These are phyloP conservation scores for Saccharomycopsis babjevae DNA, from an alignment of 805 yeast species.

Conservation along the genomic window DNA sequence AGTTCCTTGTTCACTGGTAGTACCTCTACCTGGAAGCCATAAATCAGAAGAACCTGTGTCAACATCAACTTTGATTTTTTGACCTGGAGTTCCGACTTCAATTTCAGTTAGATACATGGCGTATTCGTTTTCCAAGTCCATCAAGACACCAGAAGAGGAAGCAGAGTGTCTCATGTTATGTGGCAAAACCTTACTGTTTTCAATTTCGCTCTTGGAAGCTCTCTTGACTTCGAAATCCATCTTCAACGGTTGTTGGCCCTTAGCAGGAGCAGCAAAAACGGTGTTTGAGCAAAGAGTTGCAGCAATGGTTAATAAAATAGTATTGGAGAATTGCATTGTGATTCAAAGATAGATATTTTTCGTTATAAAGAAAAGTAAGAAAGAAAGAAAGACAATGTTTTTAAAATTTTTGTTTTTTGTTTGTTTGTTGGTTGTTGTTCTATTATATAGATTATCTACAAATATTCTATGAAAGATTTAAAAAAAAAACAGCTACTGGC, in stretches of 20 bases:
- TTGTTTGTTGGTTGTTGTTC: not conserved
- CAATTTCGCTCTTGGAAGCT: not conserved
- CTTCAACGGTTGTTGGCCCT: conserved; percentile 3
- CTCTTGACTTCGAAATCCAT: conserved; percentile 14
- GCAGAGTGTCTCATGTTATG: conserved; percentile 1
- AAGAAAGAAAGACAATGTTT: not conserved
- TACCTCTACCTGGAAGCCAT: conserved; percentile 22
- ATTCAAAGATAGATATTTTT: not conserved
- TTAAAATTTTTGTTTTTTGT: not conserved
- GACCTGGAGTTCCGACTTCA: conserved; percentile 23
- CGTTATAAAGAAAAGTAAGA: not conserved
- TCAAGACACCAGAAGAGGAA: conserved; percentile 6
- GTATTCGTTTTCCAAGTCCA: conserved; percentile 12
- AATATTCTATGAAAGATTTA: too few relatives aligned
- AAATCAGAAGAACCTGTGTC: conserved; percentile 29
- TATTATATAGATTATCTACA: not conserved
- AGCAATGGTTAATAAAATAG: conserved; percentile 6
- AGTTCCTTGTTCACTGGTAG: conserved; percentile 27
- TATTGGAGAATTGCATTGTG: conserved; percentile 12
- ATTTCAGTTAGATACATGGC: conserved; percentile 22
- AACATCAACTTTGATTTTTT: conserved; percentile 21
- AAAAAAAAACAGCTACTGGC: too few relatives aligned
- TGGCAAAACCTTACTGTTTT: not conserved
- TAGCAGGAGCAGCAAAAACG: conserved; percentile 7
- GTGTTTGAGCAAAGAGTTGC: conserved; percentile 1